These are phyloP conservation scores for Astrephomene gubernaculifera DNA, from an alignment of 139 green algal species.

Conservation along the genomic window DNA sequence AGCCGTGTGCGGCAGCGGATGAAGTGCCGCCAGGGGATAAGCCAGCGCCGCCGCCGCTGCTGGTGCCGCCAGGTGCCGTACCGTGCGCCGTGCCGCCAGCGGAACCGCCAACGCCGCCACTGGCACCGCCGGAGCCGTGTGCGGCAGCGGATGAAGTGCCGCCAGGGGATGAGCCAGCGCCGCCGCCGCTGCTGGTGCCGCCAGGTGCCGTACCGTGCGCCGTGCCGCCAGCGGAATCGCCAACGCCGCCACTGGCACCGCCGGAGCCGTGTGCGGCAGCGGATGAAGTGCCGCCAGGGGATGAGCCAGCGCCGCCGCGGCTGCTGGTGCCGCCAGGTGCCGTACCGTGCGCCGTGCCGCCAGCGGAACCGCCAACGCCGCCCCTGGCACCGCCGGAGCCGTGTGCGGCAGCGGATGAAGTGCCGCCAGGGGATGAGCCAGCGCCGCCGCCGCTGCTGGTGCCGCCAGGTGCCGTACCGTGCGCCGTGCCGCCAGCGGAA, in stretches of 20 bases:
- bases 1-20: too few relatives aligned
- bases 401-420: neutral
- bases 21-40: neutral
- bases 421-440: neutral
- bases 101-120: neutral
- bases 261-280: neutral
- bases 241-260: neutral
- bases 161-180: neutral
- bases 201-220: too few relatives aligned
- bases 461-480: neutral
- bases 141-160: neutral
- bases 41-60: too few relatives aligned
- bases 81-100: neutral
- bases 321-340: neutral
- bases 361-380: neutral
- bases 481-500: neutral
- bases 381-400: neutral
- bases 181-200: too few relatives aligned
- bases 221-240: too few relatives aligned
- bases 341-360: neutral
- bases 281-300: neutral
- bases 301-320: neutral
- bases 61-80: neutral
- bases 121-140: neutral
- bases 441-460: neutral